Base-by-base conservation (phyloP, 164 flowering plant species). In the Vitis amurensis region DNA sequence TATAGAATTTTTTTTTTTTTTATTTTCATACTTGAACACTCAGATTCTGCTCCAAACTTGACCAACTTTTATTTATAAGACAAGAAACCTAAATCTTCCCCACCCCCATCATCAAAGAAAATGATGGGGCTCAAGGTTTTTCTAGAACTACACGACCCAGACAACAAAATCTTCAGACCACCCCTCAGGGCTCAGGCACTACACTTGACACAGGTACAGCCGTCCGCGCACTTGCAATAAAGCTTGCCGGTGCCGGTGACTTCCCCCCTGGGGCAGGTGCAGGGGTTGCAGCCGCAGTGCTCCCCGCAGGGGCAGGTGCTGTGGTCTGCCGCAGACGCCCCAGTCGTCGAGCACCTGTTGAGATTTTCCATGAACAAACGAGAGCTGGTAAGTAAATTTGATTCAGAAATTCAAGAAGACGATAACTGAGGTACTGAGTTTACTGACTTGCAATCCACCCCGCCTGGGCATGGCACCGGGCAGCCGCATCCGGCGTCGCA, bases 271-370 rank as follows among this genome's bases (percentile, higher is more conserved):
- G 71, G 1, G 61, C 88, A 87, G 4, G 66, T 70, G 80, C 89
- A 87, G 0, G 91, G 91, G 68, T 84, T 87, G 80, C 89, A 85
- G 9, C 85, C 80, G 67, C 91, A 85, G 75, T 87, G 91, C 37
- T 75, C 80, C 49, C 89, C 91, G 72, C 88, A 87, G 23, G 81
- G 15, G 84, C 89, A 85, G 27, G 17, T 56, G 75, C 48, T 74
- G 78, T 85, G 88, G n/a, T 75, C 78, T 72, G 29, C 29, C 47
- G 15, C 37, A 48, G 19, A 3, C 50, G 70, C 66, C 55, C 70
- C 61, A 37, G 64, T 13, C 4, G 64, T 37, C 8, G 59, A 61
- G 52, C 68, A 69, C 59, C 67, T 55, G 61, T 11, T 9, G 50
- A 15, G 7, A 37, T 37, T 37, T 37, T 37, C 44, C 44, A 37